Conservation (phyloP, 2,329 filamentous ascomycete genomes). For the Beauveria scarabaeidicola region DNA sequence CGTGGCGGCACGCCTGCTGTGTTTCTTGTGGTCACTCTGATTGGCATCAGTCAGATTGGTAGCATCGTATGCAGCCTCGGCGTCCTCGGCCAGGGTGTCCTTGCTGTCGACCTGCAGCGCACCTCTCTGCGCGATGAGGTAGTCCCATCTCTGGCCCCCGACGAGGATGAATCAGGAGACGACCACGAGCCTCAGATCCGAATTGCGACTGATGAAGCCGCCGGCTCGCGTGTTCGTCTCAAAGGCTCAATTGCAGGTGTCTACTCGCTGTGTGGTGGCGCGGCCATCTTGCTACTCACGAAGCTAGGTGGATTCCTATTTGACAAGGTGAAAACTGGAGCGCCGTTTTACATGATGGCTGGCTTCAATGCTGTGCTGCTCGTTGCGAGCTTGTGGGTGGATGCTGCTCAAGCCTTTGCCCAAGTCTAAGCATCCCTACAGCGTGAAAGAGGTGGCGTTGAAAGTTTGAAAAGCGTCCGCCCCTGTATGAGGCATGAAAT, state of each 20-base stretch:
- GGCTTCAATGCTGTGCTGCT: slow-evolving; percentile 72
- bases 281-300: slow-evolving; percentile 81
- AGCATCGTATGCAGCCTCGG: slow-evolving; percentile 95
- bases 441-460: not conserved
- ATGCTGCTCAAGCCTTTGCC: slow-evolving; percentile 34
- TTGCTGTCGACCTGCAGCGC: slow-evolving; percentile 39
- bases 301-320: slow-evolving; percentile 86
- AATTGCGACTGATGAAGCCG: slow-evolving; percentile 22
- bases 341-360: slow-evolving; percentile 93
- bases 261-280: slow-evolving; percentile 84
- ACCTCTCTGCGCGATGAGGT: slow-evolving; percentile 16
- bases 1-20: slow-evolving; percentile 60
- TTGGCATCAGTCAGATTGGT: slow-evolving; percentile 91
- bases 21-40: slow-evolving; percentile 67
- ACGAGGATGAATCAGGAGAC: slow-evolving; percentile 33
- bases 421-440: slow-evolving; percentile 9
- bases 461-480: not conserved
- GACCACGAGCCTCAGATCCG: slow-evolving; percentile 30
- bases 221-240: slow-evolving; percentile 47
- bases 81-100: slow-evolving; percentile 71
- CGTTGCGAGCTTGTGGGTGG: slow-evolving; percentile 43
- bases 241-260: slow-evolving; percentile 94
- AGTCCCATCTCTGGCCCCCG: slow-evolving; percentile 22
- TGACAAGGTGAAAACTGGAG: slow-evolving; percentile 62
- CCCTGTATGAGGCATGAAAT: not conserved